Evolutionary conservation across 352 stramenopile genomes (phyloP).

Genomic region (Phytophthora litchii): DNA sequence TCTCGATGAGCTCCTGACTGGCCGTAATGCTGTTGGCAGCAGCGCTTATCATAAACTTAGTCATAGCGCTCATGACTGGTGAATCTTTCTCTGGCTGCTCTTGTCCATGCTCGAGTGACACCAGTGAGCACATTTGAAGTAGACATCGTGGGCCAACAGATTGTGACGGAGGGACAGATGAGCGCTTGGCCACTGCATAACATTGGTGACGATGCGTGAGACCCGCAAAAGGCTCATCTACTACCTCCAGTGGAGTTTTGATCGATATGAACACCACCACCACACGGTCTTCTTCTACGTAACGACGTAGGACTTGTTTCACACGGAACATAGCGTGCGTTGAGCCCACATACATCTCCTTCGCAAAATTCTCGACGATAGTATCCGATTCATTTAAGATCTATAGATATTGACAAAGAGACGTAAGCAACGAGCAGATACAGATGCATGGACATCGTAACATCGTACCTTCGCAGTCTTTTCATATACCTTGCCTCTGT

Average conservation of each 20-base stretch:
- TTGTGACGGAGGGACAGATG: constrained; percentile 22
- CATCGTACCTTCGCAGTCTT: constrained; percentile 38
- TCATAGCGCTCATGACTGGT: constrained; percentile 39
- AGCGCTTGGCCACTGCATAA: constrained; percentile 40
- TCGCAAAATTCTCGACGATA: constrained; percentile 49
- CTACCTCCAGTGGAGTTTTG: constrained; percentile 38
- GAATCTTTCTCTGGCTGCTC: constrained; percentile 35
- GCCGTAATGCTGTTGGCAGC: constrained; percentile 39
- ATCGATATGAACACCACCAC: constrained; percentile 42
- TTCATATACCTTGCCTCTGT: constrained; percentile 37
- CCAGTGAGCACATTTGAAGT: constrained; percentile 55
- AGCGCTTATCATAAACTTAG: constrained; percentile 47
- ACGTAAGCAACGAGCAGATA: neutral
- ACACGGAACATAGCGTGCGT: constrained; percentile 45
- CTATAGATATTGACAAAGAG: constrained; percentile 7
- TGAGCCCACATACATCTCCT: constrained; percentile 42
- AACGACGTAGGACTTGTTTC: constrained; percentile 41
- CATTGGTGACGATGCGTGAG: constrained; percentile 40
- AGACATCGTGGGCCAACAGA: constrained; percentile 39
- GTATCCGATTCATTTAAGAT: constrained; percentile 38
- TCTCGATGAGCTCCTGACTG: constrained; percentile 45
- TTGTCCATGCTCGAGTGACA: constrained; percentile 37
- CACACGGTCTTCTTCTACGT: constrained; percentile 39
- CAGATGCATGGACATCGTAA: neutral
- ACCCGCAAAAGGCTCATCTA: constrained; percentile 37